Percentiles rank a stretch among this genome's conserved stretches.
These are phyloP conservation scores for Ramaria rubella DNA, from an alignment of 768 basidiomycete genomes.

Conservation along the genomic window DNA sequence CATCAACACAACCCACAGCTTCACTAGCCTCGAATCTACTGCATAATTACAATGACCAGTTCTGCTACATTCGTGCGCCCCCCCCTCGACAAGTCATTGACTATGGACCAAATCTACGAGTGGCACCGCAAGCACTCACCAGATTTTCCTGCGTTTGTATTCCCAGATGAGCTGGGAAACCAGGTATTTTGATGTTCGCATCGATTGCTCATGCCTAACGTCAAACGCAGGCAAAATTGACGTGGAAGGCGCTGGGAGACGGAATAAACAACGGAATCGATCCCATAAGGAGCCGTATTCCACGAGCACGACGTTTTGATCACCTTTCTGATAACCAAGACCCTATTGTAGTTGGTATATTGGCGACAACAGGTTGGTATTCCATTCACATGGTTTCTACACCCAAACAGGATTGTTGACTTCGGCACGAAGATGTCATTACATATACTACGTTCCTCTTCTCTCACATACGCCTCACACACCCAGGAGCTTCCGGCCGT, in stretches of 20 bases:
- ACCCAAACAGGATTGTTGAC: background rate
- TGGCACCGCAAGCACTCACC: constrained; percentile 22
- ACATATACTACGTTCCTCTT: constrained; percentile 14
- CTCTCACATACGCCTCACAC: too few relatives aligned
- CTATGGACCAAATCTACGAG: constrained; percentile 30
- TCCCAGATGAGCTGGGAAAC: constrained; percentile 15
- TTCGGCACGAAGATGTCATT: constrained; percentile 22
- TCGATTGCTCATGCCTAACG: background rate
- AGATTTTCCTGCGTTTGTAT: constrained; percentile 29
- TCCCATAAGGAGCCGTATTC: background rate
- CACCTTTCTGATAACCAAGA: background rate
- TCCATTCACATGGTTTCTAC: too few relatives aligned
- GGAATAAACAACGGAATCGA: background rate
- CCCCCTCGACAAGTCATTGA: background rate
- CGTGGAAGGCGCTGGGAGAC: background rate
- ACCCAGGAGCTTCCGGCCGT: background rate
- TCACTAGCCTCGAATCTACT: too few relatives aligned
- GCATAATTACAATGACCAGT: too few relatives aligned
- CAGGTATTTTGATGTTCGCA: too few relatives aligned
- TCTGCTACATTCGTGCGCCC: background rate
- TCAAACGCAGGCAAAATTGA: background rate
- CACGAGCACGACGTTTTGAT: background rate
- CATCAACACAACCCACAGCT: too few relatives aligned
- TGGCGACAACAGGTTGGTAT: constrained; percentile 11
- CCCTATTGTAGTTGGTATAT: constrained; percentile 8